These are phyloP conservation scores for Sporothrix luriei DNA, from an alignment of 2,329 filamentous ascomycete genomes.

Conservation along the genomic window DNA sequence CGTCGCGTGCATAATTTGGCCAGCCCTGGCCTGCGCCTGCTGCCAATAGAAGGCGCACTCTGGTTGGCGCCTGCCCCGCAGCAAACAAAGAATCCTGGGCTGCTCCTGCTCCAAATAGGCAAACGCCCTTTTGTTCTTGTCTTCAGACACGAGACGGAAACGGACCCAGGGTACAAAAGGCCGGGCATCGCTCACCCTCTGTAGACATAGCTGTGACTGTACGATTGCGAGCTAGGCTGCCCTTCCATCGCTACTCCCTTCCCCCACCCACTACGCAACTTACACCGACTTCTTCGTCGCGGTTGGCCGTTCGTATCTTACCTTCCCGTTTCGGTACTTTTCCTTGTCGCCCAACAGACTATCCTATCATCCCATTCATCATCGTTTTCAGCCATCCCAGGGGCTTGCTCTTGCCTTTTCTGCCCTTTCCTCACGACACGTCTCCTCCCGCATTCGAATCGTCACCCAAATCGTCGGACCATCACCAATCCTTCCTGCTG, in stretches of 20 bases:
- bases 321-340: slow-evolving; percentile 16
- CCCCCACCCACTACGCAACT: too few relatives aligned
- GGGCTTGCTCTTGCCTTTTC: not conserved
- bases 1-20: not conserved
- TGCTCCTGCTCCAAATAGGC: not conserved
- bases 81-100: slow-evolving; percentile 17
- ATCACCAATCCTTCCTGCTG: not conserved
- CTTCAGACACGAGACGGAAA: slow-evolving; percentile 9
- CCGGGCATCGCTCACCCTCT: not conserved
- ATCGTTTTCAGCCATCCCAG: slow-evolving; percentile 13
- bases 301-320: not conserved
- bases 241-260: not conserved
- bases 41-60: not conserved
- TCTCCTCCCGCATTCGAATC: not conserved
- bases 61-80: slow-evolving; percentile 6
- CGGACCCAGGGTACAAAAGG: slow-evolving; percentile 11
- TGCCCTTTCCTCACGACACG: not conserved
- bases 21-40: too few relatives aligned
- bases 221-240: not conserved
- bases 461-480: not conserved
- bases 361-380: not conserved
- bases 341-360: not conserved
- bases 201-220: not conserved
- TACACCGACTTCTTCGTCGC: not conserved
- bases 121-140: not conserved